phyloP scores from a whole-genome alignment of 2,329 filamentous ascomycete species.

The Pseudogymnoascus sp. region DNA sequence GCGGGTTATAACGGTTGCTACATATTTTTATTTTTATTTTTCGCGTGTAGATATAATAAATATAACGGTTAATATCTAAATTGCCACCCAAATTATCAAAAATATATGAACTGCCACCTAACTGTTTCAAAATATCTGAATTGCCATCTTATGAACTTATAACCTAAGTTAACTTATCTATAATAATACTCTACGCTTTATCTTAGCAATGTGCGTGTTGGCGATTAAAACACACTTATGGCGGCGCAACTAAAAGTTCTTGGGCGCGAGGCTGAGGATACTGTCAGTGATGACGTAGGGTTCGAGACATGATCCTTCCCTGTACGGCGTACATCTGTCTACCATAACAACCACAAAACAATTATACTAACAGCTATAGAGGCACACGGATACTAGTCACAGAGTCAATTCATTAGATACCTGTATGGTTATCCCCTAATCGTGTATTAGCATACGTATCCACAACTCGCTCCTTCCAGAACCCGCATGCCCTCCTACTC shows the following conservation, averaged over 20 bases:
- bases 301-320: not conserved
- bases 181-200: too few species aligned
- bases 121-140: too few species aligned
- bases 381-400: not conserved
- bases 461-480: not conserved
- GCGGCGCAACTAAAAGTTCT: not conserved
- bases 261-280: not conserved
- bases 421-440: not conserved
- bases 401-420: not conserved
- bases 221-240: too few species aligned
- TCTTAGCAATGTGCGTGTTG: too few species aligned
- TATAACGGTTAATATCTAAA: not conserved
- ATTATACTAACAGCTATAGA: not conserved
- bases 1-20: not conserved
- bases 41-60: not conserved
- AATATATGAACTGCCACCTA: too few species aligned
- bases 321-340: not conserved
- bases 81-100: too few species aligned
- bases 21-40: not conserved
- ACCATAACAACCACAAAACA: not conserved
- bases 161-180: too few species aligned
- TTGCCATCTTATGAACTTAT: too few species aligned
- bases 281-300: not conserved
- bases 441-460: not conserved
- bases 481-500: not conserved